Base-by-base conservation (phyloP, 805 yeast species). In the Wickerhamomyces hampshirensis region DNA sequence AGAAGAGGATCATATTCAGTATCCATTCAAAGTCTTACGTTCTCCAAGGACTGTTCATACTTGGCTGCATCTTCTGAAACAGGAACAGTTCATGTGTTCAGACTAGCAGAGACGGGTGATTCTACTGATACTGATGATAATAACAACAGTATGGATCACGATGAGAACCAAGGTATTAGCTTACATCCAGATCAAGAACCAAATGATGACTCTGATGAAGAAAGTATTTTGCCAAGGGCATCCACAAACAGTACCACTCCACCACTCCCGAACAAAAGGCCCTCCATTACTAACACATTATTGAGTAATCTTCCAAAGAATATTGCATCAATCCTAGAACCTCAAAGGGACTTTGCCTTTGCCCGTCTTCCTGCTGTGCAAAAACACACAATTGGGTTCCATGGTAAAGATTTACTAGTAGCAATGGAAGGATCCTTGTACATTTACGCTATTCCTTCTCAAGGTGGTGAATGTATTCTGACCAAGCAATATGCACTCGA, bases 1-100 rank as follows among this genome's bases (percentile, higher is more conserved):
- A 69, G 96, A 45, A 65, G 96, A 48, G 96, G 96, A 1, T 77
- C 91, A 12, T 77, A 79, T 42, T 68, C 74, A 4, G 78, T 84
- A 1, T 58, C 60, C 28, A 75, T 80, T 10, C 69, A 67, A 34
- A 70, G 77, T 5, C 53, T 80, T 28, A 63, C 66, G 16, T 78
- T 80, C 50, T 73, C 75, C 40, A 44, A 58, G 15, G 74, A 73
- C 43, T 69, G 73, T 23, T 56, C 60, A 2, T 65, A 73, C 31
- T 61, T 80, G 4, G 69, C 75, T 10, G 81, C 79, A 18, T 71
- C 80, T 1, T 73, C 80, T 23, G 69, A 78, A 7, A 77, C 81
- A 23, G 83, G 75, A 10, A 80, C 87, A 0, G 72, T 80, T 7
- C 87, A 80, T 52, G 68, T 80, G 26, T 80, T 80, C 59, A 61